Evolutionary conservation across 176 grass and related monocot genomes (phyloP).

Genomic region (Pontederia paniculata): DNA sequence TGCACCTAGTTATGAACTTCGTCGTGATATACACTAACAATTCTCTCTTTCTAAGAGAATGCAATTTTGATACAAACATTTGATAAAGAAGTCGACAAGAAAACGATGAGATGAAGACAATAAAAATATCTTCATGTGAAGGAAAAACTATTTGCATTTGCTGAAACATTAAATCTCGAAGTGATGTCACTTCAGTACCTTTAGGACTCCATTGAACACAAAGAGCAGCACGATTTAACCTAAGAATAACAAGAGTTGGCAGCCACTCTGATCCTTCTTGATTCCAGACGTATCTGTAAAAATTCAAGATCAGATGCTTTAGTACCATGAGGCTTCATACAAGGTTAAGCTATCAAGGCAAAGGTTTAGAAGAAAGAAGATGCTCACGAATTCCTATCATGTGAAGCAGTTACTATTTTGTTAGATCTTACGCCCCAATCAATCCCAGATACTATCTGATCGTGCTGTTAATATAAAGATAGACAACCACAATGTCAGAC

Average conservation of each 20-base stretch:
- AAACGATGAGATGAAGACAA: no score
- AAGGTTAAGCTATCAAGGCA: constrained; percentile 9
- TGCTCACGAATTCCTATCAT: constrained; percentile 97
- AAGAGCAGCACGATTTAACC: constrained; percentile 91
- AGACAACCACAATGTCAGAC: constrained; percentile 11
- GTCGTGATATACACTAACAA: no score
- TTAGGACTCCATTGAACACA: constrained; percentile 97
- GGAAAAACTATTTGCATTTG: no score
- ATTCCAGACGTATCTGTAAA: constrained; percentile 88
- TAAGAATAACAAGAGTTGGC: constrained; percentile 94
- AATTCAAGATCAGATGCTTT: neutral
- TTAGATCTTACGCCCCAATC: constrained; percentile 84
- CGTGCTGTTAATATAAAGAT: constrained; percentile 49
- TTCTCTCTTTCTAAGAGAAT: no score
- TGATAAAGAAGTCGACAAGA: no score
- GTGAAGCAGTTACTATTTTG: constrained; percentile 95
- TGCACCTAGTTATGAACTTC: no score
- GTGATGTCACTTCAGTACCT: constrained; percentile 21
- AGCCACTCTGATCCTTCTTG: constrained; percentile 92
- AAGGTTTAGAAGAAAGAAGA: neutral
- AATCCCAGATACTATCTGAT: constrained; percentile 95
- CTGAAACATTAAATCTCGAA: no score
- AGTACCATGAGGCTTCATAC: neutral
- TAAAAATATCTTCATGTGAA: no score
- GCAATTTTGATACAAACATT: no score